These are phyloP conservation scores for Apiotrichum gamsii DNA, from an alignment of 1,284 basidiomycete species.

Conservation along the genomic window DNA sequence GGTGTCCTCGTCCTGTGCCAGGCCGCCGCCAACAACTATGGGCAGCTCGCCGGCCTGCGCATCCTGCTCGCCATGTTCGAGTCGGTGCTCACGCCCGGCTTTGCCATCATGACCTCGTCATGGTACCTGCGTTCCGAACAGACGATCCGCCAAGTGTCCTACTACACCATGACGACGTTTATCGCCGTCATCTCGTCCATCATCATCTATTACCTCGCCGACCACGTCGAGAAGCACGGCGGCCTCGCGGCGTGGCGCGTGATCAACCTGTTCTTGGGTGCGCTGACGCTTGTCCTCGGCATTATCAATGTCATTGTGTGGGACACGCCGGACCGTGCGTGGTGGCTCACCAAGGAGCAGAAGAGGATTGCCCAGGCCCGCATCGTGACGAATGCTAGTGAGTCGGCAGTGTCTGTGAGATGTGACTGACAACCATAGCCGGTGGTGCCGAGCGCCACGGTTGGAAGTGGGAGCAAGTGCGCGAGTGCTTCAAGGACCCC, in stretches of 20 bases:
- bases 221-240: conserved; percentile 9
- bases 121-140: conserved; percentile 17
- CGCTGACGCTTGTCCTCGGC: conserved; percentile 12
- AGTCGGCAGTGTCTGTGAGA: background rate
- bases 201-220: conserved; percentile 20
- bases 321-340: conserved; percentile 19
- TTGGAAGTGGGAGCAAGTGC: conserved; percentile 25
- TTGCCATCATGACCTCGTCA: conserved; percentile 19
- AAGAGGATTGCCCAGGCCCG: conserved; percentile 19
- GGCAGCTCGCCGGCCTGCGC: conserved; percentile 7
- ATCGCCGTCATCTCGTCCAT: background rate
- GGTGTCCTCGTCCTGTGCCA: conserved; percentile 7
- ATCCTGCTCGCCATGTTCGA: conserved; percentile 21
- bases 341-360: conserved; percentile 19
- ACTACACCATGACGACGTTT: conserved; percentile 19
- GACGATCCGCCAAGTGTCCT: conserved; percentile 17
- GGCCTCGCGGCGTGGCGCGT: conserved; percentile 19
- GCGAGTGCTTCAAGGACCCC: conserved; percentile 21
- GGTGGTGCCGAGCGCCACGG: conserved; percentile 16
- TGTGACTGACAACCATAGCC: background rate
- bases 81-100: conserved; percentile 23
- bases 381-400: conserved; percentile 17
- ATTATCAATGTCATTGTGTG: conserved; percentile 14
- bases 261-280: conserved; percentile 25
- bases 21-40: conserved; percentile 8